Conservation (phyloP, 768 basidiomycete genomes). For the Auriscalpium orientale region DNA sequence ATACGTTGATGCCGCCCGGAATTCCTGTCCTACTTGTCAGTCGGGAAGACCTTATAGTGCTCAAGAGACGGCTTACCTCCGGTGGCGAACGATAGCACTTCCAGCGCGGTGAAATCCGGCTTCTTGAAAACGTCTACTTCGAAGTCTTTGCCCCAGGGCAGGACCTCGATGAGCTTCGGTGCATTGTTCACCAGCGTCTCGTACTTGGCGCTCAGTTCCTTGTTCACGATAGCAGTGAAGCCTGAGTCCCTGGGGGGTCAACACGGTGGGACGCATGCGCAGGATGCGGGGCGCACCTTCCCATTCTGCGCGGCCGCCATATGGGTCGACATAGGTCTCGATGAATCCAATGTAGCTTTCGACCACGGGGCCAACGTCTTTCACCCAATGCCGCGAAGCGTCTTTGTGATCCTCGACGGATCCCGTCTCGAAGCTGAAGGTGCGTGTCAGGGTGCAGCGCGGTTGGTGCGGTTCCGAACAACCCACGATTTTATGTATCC, state of each 20-base stretch:
- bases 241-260: conserved; percentile 31
- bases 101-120: conserved; percentile 83
- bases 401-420: conserved; percentile 75
- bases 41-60: not conserved
- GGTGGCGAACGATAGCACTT: conserved; percentile 76
- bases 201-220: conserved; percentile 75
- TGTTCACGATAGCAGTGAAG: conserved; percentile 86
- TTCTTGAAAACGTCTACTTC: conserved; percentile 61
- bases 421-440: conserved; percentile 61
- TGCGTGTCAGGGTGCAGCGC: no score
- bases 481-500: conserved; percentile 72
- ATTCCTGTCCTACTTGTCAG: conserved; percentile 42
- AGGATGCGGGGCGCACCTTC: conserved; percentile 45
- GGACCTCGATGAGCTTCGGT: conserved; percentile 69
- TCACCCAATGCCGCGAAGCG: conserved; percentile 76
- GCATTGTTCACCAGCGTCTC: conserved; percentile 67
- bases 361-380: conserved; percentile 80
- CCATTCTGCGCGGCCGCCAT: conserved; percentile 89
- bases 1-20: conserved; percentile 78
- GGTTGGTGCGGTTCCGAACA: not conserved
- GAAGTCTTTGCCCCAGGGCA: conserved; percentile 66
- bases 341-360: conserved; percentile 85
- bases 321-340: conserved; percentile 78
- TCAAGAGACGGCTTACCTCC: conserved; percentile 43
- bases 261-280: not conserved